phyloP scores from a whole-genome alignment of 1,284 basidiomycete genomes.

The Tremellales sp. region DNA sequence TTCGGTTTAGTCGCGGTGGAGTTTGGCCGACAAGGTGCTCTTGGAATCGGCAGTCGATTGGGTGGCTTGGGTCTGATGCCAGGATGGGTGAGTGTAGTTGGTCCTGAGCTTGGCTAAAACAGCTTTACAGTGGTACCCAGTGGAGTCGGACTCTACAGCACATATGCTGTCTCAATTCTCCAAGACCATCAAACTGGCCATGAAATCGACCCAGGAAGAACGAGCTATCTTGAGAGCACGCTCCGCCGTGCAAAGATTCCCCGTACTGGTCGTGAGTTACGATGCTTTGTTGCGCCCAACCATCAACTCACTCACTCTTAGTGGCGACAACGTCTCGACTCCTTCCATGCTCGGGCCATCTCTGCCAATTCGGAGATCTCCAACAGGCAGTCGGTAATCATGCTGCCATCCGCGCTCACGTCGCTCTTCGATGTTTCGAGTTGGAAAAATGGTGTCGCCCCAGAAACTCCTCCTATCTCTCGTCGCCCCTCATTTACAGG shows the following conservation, averaged over 20 bases:
- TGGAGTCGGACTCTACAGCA: constrained; percentile 75
- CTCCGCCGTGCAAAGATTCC: constrained; percentile 82
- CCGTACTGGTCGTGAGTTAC: too few species aligned
- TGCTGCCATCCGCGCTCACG: constrained; percentile 69
- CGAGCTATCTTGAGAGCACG: constrained; percentile 77
- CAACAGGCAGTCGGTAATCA: constrained; percentile 64
- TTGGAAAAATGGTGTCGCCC: too few species aligned
- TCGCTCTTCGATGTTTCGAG: too few species aligned
- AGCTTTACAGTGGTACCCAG: constrained; percentile 75
- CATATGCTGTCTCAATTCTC: constrained; percentile 83
- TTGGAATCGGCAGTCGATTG: constrained; percentile 81
- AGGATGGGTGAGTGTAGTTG: constrained; percentile 66
- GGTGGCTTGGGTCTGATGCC: constrained; percentile 86
- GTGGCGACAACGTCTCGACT: constrained; percentile 84
- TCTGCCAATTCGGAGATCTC: too few species aligned
- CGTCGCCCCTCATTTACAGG: too few species aligned
- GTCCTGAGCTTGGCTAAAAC: background rate
- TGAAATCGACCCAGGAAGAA: constrained; percentile 78
- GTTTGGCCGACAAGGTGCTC: constrained; percentile 81
- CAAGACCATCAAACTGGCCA: constrained; percentile 80
- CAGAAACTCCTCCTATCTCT: too few species aligned
- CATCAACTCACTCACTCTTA: too few species aligned
- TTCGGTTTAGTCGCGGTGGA: constrained; percentile 85
- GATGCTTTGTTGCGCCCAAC: too few species aligned
- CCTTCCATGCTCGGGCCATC: constrained; percentile 79